Base-by-base conservation (phyloP, 164 flowering plant species). In the Berberis thunbergii region DNA sequence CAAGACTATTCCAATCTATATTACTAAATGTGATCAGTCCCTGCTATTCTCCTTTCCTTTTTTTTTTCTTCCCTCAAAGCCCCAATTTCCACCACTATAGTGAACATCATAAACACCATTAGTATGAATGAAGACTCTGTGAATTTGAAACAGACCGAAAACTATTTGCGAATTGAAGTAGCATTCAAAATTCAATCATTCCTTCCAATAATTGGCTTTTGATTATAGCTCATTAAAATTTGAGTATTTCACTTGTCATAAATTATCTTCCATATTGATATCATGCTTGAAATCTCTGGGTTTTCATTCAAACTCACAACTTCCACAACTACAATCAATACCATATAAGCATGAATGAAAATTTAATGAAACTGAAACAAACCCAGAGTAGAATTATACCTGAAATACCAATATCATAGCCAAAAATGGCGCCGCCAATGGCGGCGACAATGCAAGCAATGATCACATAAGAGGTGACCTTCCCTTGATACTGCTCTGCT, bases 371-470 rank as follows among this genome's bases (percentile, higher is more conserved):
- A 45, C 43, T 43, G 4, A 4, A 43, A 11, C 12, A 7, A n/a
- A 4, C 4, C 4, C 7, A 54, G 26, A 6, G 5, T 13, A 54
- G 45, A 6, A 26, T 2, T 2, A 7, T 60, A 77, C 80, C 80
- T 63, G 78, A 73, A 3, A 77, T 77, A 54, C 80, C 80, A n/a
- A 77, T 74, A 45, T 77, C 80, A 61, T 77, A 76, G 6, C 79
- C 79, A 26, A 76, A 76, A 57, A 76, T 68, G 2, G 77, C 67
- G 0, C 79, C 79, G 1, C 79, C 79, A n/a, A 74, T 41, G 1
- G 79, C 79, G 41, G 75, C 77, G 40, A 71, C 66, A 44, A 74
- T 11, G 66, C 77, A 77, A 43, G 77, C 73, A 53, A 66, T 68
- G 67, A 77, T 53, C 46, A 77, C 80, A 65, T 62, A 73, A 49